phyloP scores from a whole-genome alignment of 345 rosid species.

The Sapria himalayana region DNA sequence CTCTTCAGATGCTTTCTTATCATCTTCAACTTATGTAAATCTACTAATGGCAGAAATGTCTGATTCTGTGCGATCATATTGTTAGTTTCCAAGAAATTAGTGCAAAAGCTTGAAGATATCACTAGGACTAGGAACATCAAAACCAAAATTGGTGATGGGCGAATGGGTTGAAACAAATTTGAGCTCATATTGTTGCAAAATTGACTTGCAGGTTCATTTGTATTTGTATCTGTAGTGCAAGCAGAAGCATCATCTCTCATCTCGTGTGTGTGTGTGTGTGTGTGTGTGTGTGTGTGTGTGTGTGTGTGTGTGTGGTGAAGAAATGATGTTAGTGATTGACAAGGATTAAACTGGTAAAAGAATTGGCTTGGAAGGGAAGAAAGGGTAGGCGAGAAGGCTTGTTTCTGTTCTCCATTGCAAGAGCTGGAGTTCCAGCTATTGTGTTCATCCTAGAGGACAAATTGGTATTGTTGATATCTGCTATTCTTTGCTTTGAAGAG shows the following conservation, averaged over 20 bases:
- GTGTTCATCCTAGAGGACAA: constrained; percentile 21
- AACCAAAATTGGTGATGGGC: constrained; percentile 17
- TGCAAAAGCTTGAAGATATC: constrained; percentile 25
- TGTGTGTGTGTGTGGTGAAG: constrained; percentile 45
- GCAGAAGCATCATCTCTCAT: too few relatives aligned
- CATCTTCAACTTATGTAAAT: constrained; percentile 28
- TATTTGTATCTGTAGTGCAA: not conserved
- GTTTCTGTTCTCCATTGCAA: constrained; percentile 41
- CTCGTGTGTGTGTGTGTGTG: constrained; percentile 12
- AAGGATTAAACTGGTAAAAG: constrained; percentile 4
- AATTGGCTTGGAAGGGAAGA: constrained; percentile 2
- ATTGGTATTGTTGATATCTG: constrained; percentile 10
- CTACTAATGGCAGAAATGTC: constrained; percentile 42
- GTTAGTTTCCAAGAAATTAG: constrained; percentile 18
- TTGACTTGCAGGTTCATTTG: constrained; percentile 8
- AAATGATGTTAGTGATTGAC: constrained; percentile 27
- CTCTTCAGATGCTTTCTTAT: constrained; percentile 45
- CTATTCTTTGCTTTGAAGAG: constrained; percentile 37
- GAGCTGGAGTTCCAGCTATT: constrained; percentile 39
- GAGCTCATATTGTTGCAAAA: constrained; percentile 21
- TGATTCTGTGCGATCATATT: constrained; percentile 18
- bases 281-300: constrained; percentile 35
- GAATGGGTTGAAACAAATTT: constrained; percentile 16
- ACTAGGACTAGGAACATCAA: constrained; percentile 23
- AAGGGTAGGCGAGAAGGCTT: constrained; percentile 8